These are phyloP conservation scores for Colletotrichum camelliae DNA, from an alignment of 2,329 filamentous ascomycete genomes.

Conservation along the genomic window DNA sequence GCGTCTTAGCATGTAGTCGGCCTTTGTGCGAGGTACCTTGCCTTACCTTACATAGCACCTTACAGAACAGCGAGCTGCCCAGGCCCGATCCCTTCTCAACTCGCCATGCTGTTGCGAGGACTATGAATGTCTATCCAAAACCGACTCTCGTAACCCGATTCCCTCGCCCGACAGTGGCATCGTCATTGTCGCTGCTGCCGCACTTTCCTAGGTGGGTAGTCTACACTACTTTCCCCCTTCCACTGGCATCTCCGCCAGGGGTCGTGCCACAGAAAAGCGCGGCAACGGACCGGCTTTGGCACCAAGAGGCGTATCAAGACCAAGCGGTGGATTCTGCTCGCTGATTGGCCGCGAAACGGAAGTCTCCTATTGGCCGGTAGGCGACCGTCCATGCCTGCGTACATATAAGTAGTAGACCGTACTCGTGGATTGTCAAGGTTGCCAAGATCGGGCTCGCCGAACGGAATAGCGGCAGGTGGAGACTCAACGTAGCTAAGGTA, in stretches of 20 bases:
- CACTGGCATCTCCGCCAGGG: not conserved
- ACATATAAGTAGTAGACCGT: not conserved
- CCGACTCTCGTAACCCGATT: not conserved
- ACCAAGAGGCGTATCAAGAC: not conserved
- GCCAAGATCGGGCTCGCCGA: conserved; percentile 15
- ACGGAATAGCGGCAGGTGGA: not conserved
- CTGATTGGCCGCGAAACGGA: not conserved
- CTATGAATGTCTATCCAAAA: not conserved
- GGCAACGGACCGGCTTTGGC: not conserved
- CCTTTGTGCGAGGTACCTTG: not conserved
- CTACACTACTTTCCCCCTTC: not conserved
- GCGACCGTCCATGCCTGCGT: not conserved
- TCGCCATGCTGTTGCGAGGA: not conserved
- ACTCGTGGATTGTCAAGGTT: conserved; percentile 6
- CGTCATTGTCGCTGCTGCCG: not conserved
- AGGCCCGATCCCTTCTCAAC: not conserved
- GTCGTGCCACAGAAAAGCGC: not conserved
- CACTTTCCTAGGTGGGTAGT: not conserved
- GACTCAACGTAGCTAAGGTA: not conserved
- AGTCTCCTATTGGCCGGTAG: conserved; percentile 2
- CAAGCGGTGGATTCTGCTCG: not conserved
- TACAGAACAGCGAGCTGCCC: not conserved
- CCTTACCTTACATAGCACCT: not conserved
- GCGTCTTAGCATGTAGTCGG: not conserved
- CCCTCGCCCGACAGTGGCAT: not conserved